These are phyloP conservation scores for Ajuga chamaepitys DNA, from an alignment of 257 asterid genomes.

Conservation along the genomic window DNA sequence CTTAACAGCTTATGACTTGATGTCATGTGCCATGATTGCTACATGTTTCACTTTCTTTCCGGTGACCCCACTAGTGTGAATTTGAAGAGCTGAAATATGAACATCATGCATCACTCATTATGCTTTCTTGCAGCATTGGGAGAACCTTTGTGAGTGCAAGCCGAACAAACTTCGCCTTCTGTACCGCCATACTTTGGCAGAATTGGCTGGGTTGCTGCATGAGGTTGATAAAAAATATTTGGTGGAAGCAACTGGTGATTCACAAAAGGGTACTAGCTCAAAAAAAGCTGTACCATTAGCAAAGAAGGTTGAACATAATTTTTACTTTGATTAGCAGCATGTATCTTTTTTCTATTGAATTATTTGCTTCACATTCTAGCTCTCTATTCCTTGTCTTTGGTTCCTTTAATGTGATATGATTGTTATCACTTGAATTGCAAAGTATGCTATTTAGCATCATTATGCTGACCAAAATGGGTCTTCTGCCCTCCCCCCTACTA, in stretches of 20 bases:
- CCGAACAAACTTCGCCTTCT: slow-evolving; percentile 61
- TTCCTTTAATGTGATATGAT: background rate
- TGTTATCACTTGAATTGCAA: background rate
- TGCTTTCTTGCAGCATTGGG: slow-evolving; percentile 70
- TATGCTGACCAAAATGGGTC: background rate
- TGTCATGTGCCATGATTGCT: background rate
- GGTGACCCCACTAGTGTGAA: background rate
- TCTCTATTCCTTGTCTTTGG: background rate
- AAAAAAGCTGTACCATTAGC: slow-evolving; percentile 39
- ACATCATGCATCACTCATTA: slow-evolving; percentile 17
- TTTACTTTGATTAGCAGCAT: background rate
- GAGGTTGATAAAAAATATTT: slow-evolving; percentile 31
- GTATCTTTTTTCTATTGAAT: background rate
- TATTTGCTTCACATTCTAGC: slow-evolving; percentile 2
- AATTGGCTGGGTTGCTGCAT: slow-evolving; percentile 57
- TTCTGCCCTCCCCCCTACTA: background rate
- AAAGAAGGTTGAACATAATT: slow-evolving; percentile 56
- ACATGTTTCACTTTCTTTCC: background rate
- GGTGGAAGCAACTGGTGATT: slow-evolving; percentile 31
- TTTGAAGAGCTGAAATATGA: slow-evolving; percentile 12
- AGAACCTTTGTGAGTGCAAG: slow-evolving; percentile 90
- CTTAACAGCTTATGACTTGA: background rate
- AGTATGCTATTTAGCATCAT: background rate
- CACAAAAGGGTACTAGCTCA: slow-evolving; percentile 29
- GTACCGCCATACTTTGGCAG: slow-evolving; percentile 78